Percentiles rank a stretch among this genome's conserved stretches.
These are phyloP conservation scores for Aureobasidium melanogenum DNA, from an alignment of 2,329 filamentous ascomycete species.

Conservation along the genomic window DNA sequence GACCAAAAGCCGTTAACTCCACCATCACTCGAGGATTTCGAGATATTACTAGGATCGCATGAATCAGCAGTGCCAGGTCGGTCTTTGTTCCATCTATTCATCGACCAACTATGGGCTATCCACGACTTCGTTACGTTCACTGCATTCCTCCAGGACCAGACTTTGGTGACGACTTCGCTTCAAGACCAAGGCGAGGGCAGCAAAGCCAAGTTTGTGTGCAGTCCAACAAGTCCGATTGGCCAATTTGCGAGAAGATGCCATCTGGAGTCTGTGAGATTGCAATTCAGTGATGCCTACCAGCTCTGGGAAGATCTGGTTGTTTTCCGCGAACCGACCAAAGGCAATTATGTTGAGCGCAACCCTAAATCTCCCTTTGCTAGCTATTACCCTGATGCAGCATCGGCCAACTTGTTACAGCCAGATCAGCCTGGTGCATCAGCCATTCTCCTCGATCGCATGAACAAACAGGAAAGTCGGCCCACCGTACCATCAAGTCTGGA, in stretches of 20 bases:
- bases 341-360: conserved; percentile 49
- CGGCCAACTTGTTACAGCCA: conserved; percentile 27
- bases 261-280: conserved; percentile 70
- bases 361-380: conserved; percentile 24
- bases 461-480: conserved; percentile 18
- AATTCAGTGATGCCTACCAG: conserved; percentile 67
- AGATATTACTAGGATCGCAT: conserved; percentile 25
- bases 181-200: conserved; percentile 40
- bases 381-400: background rate
- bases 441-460: conserved; percentile 13
- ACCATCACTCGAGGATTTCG: conserved; percentile 25
- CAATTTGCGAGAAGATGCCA: conserved; percentile 67
- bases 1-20: conserved; percentile 28
- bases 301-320: conserved; percentile 77
- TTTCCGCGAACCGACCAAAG: conserved; percentile 68
- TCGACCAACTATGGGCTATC: conserved; percentile 74
- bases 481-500: conserved; percentile 55
- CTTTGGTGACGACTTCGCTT: conserved; percentile 25
- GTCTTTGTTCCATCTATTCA: conserved; percentile 79
- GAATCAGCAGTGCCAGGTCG: conserved; percentile 57
- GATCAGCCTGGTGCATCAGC: conserved; percentile 23
- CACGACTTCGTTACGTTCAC: conserved; percentile 22
- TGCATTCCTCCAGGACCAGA: conserved; percentile 5
- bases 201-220: conserved; percentile 49
- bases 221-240: conserved; percentile 67